A percentile compares a stretch with the other conserved stretches of the same genome.
These are phyloP conservation scores for Tulasnella sp. DNA, from an alignment of 768 basidiomycete species.

Conservation along the genomic window DNA sequence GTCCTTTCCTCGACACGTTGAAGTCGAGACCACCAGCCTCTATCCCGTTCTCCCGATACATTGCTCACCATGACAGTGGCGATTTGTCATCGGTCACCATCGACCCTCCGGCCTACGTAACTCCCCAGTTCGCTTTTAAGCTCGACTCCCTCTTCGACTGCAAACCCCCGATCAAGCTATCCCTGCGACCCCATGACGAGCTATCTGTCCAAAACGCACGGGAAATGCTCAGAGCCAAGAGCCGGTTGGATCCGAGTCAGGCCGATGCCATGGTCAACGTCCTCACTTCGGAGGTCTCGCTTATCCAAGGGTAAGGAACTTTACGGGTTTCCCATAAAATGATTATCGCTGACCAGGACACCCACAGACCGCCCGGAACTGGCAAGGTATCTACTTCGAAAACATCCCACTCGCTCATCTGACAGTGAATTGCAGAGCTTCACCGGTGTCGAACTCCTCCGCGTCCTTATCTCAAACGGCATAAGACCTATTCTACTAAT, in stretches of 20 bases:
- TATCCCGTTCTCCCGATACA: constrained; percentile 48
- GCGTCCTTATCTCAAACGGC: constrained; percentile 48
- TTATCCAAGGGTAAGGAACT: constrained; percentile 60
- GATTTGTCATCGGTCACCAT: constrained; percentile 29
- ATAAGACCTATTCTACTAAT: constrained; percentile 50
- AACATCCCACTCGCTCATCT: not conserved
- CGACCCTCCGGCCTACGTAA: constrained; percentile 48
- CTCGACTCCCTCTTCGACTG: constrained; percentile 48
- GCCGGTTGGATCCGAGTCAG: constrained; percentile 64
- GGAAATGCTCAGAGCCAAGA: constrained; percentile 33
- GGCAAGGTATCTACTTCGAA: constrained; percentile 53
- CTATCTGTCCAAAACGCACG: constrained; percentile 44
- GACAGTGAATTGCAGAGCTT: constrained; percentile 40
- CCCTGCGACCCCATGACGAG: constrained; percentile 35
- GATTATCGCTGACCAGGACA: constrained; percentile 48
- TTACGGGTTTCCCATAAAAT: not conserved
- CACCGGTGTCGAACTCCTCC: constrained; percentile 61
- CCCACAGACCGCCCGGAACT: constrained; percentile 65
- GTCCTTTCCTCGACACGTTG: constrained; percentile 60
- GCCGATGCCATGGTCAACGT: constrained; percentile 58
- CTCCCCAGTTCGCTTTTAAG: constrained; percentile 51
- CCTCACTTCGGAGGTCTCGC: constrained; percentile 49
- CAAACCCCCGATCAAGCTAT: constrained; percentile 34
- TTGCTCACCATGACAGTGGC: constrained; percentile 37
- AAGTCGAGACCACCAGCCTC: constrained; percentile 45